phyloP scores from a whole-genome alignment of 2,329 filamentous ascomycete genomes.

The Botrytis hyacinthi region DNA sequence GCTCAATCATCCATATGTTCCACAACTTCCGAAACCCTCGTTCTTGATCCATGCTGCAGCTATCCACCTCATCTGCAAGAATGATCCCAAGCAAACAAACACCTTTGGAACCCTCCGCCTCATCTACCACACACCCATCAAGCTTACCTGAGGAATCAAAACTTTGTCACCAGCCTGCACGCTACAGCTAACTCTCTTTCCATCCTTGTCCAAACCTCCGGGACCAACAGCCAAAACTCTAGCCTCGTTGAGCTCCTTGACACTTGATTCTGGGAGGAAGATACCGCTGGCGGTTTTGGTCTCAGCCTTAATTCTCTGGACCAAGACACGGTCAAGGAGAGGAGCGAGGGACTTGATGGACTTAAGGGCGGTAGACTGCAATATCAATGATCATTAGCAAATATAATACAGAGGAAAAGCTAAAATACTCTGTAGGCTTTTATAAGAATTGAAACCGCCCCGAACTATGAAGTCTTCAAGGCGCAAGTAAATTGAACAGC shows the following conservation, averaged over 20 bases:
- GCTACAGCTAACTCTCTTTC: conserved; percentile 81
- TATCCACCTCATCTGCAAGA: conserved; percentile 9
- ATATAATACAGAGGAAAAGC: not conserved
- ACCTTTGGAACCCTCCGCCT: not conserved
- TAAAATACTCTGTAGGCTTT: not conserved
- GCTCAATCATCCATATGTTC: not conserved
- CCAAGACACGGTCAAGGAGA: conserved; percentile 95
- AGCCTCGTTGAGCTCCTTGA: conserved; percentile 98
- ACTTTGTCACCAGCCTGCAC: conserved; percentile 86
- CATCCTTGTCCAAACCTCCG: conserved; percentile 81
- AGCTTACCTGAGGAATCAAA: conserved; percentile 84
- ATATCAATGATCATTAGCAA: conserved; percentile 3
- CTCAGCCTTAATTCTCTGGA: conserved; percentile 97
- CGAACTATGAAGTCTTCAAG: not conserved
- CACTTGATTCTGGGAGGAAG: conserved; percentile 93
- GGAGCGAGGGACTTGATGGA: conserved; percentile 93
- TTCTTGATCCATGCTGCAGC: not conserved
- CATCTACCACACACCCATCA: not conserved
- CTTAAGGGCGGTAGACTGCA: conserved; percentile 72
- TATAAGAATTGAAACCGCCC: not conserved
- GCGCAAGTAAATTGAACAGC: not conserved
- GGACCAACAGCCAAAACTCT: conserved; percentile 95
- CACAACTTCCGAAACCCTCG: not conserved
- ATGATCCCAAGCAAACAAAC: conserved; percentile 14
- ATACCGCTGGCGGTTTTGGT: conserved; percentile 94